A percentile compares a stretch with the other conserved stretches of the same genome.
phyloP scores from a whole-genome alignment of 768 basidiomycete genomes.

The Leccinellum rugosiceps region DNA sequence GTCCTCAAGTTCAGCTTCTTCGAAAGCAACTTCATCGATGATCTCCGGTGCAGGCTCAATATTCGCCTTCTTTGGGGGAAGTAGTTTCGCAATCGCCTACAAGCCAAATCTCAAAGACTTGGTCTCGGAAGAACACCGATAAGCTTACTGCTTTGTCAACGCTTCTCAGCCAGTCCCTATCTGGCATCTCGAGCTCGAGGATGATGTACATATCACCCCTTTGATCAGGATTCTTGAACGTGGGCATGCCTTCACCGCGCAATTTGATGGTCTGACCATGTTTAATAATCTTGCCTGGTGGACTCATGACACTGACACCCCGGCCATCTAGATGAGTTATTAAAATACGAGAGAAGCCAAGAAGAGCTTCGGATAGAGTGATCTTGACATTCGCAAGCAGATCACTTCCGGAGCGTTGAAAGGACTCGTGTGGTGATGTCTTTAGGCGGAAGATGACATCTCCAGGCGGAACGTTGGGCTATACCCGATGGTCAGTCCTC shows the following conservation, averaged over 20 bases:
- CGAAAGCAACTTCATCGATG: conserved; percentile 68
- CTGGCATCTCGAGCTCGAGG: conserved; percentile 88
- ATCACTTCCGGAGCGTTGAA: conserved; percentile 81
- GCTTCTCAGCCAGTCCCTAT: conserved; percentile 66
- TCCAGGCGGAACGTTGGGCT: conserved; percentile 86
- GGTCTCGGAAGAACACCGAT: not conserved
- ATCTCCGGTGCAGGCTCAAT: conserved; percentile 68
- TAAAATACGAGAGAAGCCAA: conserved; percentile 91
- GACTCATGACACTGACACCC: conserved; percentile 76
- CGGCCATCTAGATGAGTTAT: conserved; percentile 92
- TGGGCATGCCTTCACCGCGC: conserved; percentile 88
- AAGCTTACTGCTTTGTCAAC: conserved; percentile 55
- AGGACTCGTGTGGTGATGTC: conserved; percentile 65
- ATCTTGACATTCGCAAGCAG: conserved; percentile 78
- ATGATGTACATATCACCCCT: conserved; percentile 83
- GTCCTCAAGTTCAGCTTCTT: conserved; percentile 76
- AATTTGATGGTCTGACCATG: conserved; percentile 72
- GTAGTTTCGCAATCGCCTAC: conserved; percentile 60
- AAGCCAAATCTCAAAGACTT: conserved; percentile 4
- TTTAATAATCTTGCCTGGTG: conserved; percentile 72
- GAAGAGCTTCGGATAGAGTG: conserved; percentile 88
- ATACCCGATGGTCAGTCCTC: conserved; percentile 5
- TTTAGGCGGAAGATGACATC: conserved; percentile 87
- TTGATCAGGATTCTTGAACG: conserved; percentile 56
- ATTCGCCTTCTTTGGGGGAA: conserved; percentile 76